These are phyloP conservation scores for Vararia minispora DNA, from an alignment of 768 basidiomycete species.

Conservation along the genomic window DNA sequence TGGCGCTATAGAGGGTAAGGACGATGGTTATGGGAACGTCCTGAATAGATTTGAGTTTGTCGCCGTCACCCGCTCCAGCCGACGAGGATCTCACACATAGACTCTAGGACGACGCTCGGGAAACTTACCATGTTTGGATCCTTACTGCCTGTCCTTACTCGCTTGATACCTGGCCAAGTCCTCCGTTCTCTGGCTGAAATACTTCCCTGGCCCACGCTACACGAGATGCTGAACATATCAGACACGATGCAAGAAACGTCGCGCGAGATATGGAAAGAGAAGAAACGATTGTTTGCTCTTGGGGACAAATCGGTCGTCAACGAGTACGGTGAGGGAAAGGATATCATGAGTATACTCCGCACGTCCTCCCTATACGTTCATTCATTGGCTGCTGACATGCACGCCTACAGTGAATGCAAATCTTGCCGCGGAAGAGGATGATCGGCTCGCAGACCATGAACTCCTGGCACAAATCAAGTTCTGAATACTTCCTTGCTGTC, in stretches of 20 bases:
- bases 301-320: constrained; percentile 14
- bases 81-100: no score
- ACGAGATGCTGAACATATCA: constrained; percentile 31
- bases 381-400: neutral
- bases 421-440: constrained; percentile 12
- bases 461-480: constrained; percentile 19
- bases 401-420: constrained; percentile 18
- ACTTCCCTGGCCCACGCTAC: constrained; percentile 8
- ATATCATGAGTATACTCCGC: constrained; percentile 21
- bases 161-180: no score
- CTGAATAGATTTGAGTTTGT: no score
- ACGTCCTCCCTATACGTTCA: neutral
- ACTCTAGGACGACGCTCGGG: neutral
- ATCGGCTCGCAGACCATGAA: constrained; percentile 17
- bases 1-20: neutral
- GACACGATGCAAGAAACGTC: constrained; percentile 35
- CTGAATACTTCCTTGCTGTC: neutral
- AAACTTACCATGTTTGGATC: constrained; percentile 1
- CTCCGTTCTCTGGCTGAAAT: neutral
- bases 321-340: constrained; percentile 18
- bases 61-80: no score
- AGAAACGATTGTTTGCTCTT: constrained; percentile 17
- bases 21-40: no score
- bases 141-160: constrained; percentile 8
- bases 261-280: constrained; percentile 24